Conservation (phyloP, 768 basidiomycete genomes). For the Saitozyma sp. region DNA sequence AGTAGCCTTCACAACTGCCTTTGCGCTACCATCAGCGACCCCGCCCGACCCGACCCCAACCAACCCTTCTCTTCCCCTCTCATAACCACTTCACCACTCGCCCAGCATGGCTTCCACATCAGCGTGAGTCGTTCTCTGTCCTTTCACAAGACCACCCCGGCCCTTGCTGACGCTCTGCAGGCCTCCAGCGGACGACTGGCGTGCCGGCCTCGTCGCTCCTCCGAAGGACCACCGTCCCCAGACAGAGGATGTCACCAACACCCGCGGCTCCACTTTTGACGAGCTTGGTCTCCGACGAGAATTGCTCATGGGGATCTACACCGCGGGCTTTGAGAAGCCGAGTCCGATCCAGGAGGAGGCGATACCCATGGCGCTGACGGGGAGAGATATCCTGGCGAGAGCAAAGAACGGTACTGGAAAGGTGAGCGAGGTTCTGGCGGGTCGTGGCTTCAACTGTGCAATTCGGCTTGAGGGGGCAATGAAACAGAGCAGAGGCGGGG, state of each 20-base stretch:
- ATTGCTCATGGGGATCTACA: conserved; percentile 98
- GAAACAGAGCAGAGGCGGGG: no score
- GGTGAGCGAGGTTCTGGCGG: conserved; percentile 17
- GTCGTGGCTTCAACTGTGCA: no score
- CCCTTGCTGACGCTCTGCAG: neutral
- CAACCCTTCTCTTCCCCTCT: neutral
- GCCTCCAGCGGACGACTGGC: conserved; percentile 60
- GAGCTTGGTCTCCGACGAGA: conserved; percentile 89
- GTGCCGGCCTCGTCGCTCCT: conserved; percentile 73
- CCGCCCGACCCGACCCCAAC: no score
- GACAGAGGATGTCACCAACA: conserved; percentile 93
- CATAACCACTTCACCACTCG: neutral
- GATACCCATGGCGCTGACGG: conserved; percentile 89
- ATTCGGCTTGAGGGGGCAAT: no score
- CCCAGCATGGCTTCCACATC: conserved; percentile 40
- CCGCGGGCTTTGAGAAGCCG: conserved; percentile 88
- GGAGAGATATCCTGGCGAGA: conserved; percentile 69
- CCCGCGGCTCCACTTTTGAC: conserved; percentile 93
- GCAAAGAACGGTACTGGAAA: conserved; percentile 68
- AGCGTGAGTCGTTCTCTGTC: conserved; percentile 20
- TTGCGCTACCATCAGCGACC: no score
- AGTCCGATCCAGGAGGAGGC: conserved; percentile 99
- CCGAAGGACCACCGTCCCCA: conserved; percentile 91
- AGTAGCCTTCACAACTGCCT: no score
- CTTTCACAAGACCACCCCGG: neutral